Conservation (phyloP, 768 basidiomycete species). For the Gloeophyllum trabeum region DNA sequence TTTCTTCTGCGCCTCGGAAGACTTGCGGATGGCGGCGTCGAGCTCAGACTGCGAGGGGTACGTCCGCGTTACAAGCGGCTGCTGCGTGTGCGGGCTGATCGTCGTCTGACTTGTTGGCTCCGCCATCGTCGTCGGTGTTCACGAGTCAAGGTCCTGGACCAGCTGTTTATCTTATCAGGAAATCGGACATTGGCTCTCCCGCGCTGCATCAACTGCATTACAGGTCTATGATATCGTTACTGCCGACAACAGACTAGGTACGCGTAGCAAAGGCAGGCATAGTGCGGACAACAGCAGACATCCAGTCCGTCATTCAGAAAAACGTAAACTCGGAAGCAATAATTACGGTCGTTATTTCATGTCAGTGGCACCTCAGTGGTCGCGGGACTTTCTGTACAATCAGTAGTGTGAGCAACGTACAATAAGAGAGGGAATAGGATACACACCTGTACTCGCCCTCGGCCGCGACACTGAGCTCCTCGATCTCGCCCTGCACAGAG, state of each 20-base stretch:
- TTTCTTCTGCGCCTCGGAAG: conserved; percentile 56
- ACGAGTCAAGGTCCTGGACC: background rate
- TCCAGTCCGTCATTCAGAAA: conserved; percentile 1
- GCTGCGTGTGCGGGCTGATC: conserved; percentile 70
- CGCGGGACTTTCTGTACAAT: conserved; percentile 67
- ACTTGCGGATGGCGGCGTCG: conserved; percentile 41
- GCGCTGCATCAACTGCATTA: no score
- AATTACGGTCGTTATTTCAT: conserved; percentile 3
- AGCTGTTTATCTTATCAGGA: background rate
- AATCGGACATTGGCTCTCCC: no score
- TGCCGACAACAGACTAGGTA: no score
- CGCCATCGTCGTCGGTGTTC: background rate
- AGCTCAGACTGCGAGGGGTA: conserved; percentile 56
- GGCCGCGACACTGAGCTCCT: conserved; percentile 85
- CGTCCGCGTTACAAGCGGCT: conserved; percentile 51
- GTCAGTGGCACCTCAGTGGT: conserved; percentile 59
- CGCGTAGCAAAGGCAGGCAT: background rate
- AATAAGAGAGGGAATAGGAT: background rate
- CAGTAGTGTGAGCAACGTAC: conserved; percentile 3
- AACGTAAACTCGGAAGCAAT: background rate
- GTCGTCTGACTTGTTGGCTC: conserved; percentile 51
- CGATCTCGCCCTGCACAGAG: conserved; percentile 83
- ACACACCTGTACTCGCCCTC: conserved; percentile 95
- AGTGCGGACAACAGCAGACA: background rate
- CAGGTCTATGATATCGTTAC: no score